Evolutionary conservation across 177 flowering plant species (phyloP), one percentile per base, ranked within the genome.

Genomic region (Vitis hybrid): DNA sequence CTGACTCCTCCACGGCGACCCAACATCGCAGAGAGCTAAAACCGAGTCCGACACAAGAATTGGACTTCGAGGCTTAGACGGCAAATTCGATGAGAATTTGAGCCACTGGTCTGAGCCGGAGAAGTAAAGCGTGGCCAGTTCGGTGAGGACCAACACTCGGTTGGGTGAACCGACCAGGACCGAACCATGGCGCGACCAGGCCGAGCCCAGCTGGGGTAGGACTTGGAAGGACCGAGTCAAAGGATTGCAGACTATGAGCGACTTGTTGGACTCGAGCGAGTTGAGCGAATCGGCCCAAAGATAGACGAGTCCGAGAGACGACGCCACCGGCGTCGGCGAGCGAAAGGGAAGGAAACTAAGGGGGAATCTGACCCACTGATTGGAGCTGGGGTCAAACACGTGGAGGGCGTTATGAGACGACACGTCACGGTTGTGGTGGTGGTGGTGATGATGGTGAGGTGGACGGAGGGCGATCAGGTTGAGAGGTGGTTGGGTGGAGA

Each of bases 101-200:
- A 78, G 68, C 99, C 98, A 94, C 31, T 72, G 75, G 52, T 73
- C 75, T 0, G 72, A 29, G 15, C 74, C 80, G 15, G 86, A 77
- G 70, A 77, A 87, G 68, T 79, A 89, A 15, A 94, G 82, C 0
- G 87, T 83, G 5, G 93, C 98, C 50, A 92, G 91, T 71, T 94
- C 94, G 8, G 90, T 82, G 20, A 94, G 83, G 4, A 94, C 94
- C 69, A 94, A 67, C 45, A 91, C 94, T 18, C 82, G 77, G 67
- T 74, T 74, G 10, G 56, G 76, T 0, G 87, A 71, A 62, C 85
- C 87, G 19, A 81, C 87, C 0, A 94, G 70, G 29, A 92, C 95
- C 11, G 95, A 84, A 13, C 98, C 98, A 71, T 94, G 98, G 14
- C 89, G 81, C 10, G 90, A 89, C 98, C 98, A 94, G 31, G 98